Base-by-base conservation (phyloP, 2,329 filamentous ascomycete genomes). In the Samsoniella hepiali region DNA sequence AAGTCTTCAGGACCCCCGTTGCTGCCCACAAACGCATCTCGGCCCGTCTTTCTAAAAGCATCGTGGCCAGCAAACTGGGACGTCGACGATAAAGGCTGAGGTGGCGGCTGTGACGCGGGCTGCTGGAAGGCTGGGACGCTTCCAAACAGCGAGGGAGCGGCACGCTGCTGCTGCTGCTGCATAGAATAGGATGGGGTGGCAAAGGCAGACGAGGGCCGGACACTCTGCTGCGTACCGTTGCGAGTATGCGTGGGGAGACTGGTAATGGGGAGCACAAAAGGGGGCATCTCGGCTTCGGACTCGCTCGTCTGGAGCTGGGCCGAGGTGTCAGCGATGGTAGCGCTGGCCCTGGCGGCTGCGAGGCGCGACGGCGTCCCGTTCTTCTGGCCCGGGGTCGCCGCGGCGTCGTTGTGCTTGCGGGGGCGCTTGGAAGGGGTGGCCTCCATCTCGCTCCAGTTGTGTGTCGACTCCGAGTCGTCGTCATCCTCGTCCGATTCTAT, bases 351-450 rank as follows among this genome's bases (percentile, higher is more conserved):
- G 34, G 67, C 65, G 10, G 74, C 74, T 50, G 74, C 74, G 50
- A 67, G 66, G 63, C 74, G 74, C 60, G 70, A 70, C 6, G 73
- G 70, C 22, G 71, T 70, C 31, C 67, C 68, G 58, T 62, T 66
- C 68, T 67, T 68, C 65, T 68, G 63, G 59, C 66, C 66, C 34
- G 72, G 66, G 32, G 51, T 38, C 10, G 51, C 17, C 3, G 34
- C 55, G 15, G 34, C 36, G 59, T 65, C 42, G 8, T 67, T 66
- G 29, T 66, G 67, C 5, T 67, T 69, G 68, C 72, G 74, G 11
- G 65, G 49, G 6, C 72, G 69, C 72, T 78, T 79, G 29, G 74
- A 76, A 2, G 76, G 76, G 1, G 77, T 78, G 31, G 74, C 71
- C 31, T 77, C 71, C 63, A 72, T 67, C 4, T 71, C 73, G 38